A percentile compares a stretch with the other conserved stretches of the same genome.
These are phyloP conservation scores for Cyclanthera cordifolia DNA, from an alignment of 306 rosid species.

Conservation along the genomic window DNA sequence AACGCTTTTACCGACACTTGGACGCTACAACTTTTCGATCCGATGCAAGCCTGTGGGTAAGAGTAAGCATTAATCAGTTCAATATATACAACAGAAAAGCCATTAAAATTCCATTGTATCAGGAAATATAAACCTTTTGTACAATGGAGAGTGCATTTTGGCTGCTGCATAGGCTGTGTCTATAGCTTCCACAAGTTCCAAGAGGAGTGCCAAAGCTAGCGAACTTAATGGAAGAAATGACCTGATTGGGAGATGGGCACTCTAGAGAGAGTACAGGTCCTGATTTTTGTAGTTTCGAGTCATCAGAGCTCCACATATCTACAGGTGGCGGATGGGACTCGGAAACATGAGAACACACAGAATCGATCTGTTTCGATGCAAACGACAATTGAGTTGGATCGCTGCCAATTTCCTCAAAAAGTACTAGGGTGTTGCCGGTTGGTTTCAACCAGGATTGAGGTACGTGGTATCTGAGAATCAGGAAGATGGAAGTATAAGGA, in stretches of 20 bases:
- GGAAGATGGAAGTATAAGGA: constrained; percentile 17
- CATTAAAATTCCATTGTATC: background rate
- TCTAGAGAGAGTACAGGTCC: constrained; percentile 49
- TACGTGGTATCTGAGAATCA: constrained; percentile 57
- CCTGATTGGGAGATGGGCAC: constrained; percentile 64
- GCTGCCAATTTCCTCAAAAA: constrained; percentile 78
- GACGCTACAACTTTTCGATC: constrained; percentile 60
- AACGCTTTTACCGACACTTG: constrained; percentile 41
- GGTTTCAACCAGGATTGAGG: constrained; percentile 68
- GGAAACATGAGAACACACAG: constrained; percentile 61
- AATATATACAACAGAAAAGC: background rate
- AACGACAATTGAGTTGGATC: constrained; percentile 59
- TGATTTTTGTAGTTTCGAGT: constrained; percentile 23
- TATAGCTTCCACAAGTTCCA: constrained; percentile 70
- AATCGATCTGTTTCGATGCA: constrained; percentile 46
- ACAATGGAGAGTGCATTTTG: constrained; percentile 44
- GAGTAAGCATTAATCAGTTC: background rate
- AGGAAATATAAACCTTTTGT: constrained; percentile 40
- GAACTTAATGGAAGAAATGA: constrained; percentile 67
- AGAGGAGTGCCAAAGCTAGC: constrained; percentile 77
- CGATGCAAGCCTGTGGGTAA: constrained; percentile 61
- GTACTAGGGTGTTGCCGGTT: constrained; percentile 50
- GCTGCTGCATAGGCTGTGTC: constrained; percentile 62
- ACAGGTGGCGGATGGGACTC: constrained; percentile 76
- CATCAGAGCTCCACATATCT: constrained; percentile 51